Percentiles rank a stretch among this genome's conserved stretches.
phyloP scores from a whole-genome alignment of 768 basidiomycete genomes.

The Leccinum rimulosum region DNA sequence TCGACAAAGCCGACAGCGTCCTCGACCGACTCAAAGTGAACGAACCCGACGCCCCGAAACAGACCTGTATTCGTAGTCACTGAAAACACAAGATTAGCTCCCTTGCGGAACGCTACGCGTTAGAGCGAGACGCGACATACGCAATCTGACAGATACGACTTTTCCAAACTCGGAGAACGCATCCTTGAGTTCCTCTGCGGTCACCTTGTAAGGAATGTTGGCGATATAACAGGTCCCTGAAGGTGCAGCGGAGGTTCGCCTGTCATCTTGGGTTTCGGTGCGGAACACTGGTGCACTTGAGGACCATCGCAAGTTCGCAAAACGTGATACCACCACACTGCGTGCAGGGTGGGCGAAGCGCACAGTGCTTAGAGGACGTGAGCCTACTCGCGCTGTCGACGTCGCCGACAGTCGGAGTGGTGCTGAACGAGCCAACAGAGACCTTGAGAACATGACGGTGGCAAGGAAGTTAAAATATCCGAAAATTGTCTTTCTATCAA shows the following conservation, averaged over 20 bases:
- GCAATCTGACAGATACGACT: constrained; percentile 36
- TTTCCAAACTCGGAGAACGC: constrained; percentile 45
- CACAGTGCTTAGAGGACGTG: constrained; percentile 16
- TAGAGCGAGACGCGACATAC: constrained; percentile 32
- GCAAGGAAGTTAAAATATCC: background rate
- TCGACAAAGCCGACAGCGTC: constrained; percentile 39
- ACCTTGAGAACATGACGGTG: constrained; percentile 22
- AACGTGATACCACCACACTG: background rate
- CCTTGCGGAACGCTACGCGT: background rate
- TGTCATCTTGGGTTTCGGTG: background rate
- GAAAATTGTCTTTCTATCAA: constrained; percentile 15
- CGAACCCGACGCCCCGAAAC: constrained; percentile 44
- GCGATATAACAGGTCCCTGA: constrained; percentile 43
- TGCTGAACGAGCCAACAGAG: constrained; percentile 18
- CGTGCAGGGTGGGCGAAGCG: constrained; percentile 2
- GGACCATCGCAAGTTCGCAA: constrained; percentile 14
- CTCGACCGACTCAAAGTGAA: constrained; percentile 39
- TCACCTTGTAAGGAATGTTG: constrained; percentile 51
- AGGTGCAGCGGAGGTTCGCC: constrained; percentile 21
- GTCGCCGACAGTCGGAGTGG: constrained; percentile 8
- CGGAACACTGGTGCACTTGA: constrained; percentile 16
- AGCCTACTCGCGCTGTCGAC: constrained; percentile 7
- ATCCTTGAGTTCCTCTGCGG: constrained; percentile 39
- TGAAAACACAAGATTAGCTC: constrained; percentile 4
- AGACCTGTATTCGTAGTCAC: constrained; percentile 34